Base-by-base conservation (phyloP, 2,329 filamentous ascomycete species). In the Coniochaeta sp. region DNA sequence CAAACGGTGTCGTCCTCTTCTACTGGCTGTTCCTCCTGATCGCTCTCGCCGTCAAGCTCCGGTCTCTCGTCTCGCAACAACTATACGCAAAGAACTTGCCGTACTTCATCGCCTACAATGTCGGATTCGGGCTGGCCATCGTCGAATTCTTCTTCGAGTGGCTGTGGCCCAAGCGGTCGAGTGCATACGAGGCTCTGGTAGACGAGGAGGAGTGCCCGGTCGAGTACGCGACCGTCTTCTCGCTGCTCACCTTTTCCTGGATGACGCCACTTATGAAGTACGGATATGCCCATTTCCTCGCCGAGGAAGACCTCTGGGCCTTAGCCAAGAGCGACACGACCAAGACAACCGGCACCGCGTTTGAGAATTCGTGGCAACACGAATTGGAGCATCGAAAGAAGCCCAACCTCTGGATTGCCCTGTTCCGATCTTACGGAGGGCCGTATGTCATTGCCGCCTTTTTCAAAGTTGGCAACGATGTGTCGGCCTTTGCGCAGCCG, bases 231-330 rank as follows among this genome's bases (percentile, higher is more conserved):
- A 91, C 92, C 54, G 77, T 97, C 50, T 99, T 99, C 71, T 96
- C 92, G 4, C 83, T 89, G 49, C 78, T 99, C 45, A 96, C 92
- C 0, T 99, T 99, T 68, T 86, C 87, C 51, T 99, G 94, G 94
- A 96, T 99, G 92, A 97, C 94, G 0, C 91, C 94, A 0, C 74
- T 99, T 81, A 99, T 99, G 94, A 91, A 85, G 64, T 86, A 86
- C 64, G 94, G 94, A 1, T 97, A 99, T 74, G 89, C 87, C 63
- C 83, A 91, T 53, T 99, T 84, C 66, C 76, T 99, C 55, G 96
- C 91, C 1, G 91, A 97, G 66, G 89, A 96, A 57, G 92, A 99
- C 67, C 78, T 99, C 22, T 99, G 95, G 95, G 92, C 90, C 55
- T 75, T 99, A 53, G 82, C 91, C 35, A 86, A 83, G 62, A 74